Conservation (phyloP, 805 yeast species). For the Candida qinlingensis region DNA sequence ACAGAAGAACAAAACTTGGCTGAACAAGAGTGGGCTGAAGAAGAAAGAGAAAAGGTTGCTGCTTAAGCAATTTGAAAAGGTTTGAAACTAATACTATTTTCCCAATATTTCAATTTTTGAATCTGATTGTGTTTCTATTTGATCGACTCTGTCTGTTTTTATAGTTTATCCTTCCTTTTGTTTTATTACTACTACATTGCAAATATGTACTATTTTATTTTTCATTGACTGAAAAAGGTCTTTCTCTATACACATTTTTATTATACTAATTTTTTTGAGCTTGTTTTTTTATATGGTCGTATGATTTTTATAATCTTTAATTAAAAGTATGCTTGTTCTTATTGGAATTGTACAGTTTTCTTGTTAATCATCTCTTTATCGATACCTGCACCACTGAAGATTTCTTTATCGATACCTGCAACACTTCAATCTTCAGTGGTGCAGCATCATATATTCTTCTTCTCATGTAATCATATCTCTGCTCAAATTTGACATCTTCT, state of each 20-base stretch:
- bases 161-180: not conserved
- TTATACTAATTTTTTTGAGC: no score
- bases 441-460: slow-evolving; percentile 8
- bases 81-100: no score
- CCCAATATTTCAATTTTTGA: not conserved
- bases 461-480: slow-evolving; percentile 17
- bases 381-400: slow-evolving; percentile 17
- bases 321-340: not conserved
- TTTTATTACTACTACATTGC: not conserved
- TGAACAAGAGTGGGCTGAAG: slow-evolving; percentile 50
- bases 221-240: not conserved
- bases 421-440: slow-evolving; percentile 20
- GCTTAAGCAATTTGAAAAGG: slow-evolving; percentile 11
- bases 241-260: no score
- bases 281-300: no score
- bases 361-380: not conserved
- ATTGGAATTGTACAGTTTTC: not conserved
- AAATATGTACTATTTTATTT: not conserved
- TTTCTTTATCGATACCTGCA: slow-evolving; percentile 12
- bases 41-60: slow-evolving; percentile 21
- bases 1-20: slow-evolving; percentile 47
- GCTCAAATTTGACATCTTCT: slow-evolving; percentile 15
- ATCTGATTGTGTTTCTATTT: not conserved
- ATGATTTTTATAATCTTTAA: not conserved
- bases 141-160: no score